phyloP scores from a whole-genome alignment of 495 filamentous ascomycete genomes.

The Amphirosellinia nigrospora region DNA sequence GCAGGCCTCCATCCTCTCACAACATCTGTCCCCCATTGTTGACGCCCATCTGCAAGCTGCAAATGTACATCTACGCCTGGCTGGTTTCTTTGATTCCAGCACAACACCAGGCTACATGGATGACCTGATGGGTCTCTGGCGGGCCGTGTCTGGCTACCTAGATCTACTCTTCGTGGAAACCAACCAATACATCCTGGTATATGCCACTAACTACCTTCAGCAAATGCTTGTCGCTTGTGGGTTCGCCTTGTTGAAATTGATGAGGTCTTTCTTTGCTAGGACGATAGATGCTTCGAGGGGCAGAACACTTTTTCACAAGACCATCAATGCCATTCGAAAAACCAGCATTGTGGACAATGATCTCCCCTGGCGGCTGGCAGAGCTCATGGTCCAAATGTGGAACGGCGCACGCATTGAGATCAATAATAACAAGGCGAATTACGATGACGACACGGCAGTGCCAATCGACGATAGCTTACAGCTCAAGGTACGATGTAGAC shows the following conservation, averaged over 20 bases:
- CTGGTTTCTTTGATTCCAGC: constrained; percentile 86
- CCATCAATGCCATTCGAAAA: constrained; percentile 75
- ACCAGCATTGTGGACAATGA: constrained; percentile 86
- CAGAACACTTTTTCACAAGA: constrained; percentile 72
- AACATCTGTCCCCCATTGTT: constrained; percentile 63
- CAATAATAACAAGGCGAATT: constrained; percentile 44
- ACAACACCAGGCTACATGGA: constrained; percentile 74
- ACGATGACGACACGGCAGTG: constrained; percentile 46
- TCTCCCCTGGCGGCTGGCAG: constrained; percentile 81
- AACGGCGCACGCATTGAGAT: constrained; percentile 68
- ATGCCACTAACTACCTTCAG: constrained; percentile 84
- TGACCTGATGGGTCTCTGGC: constrained; percentile 78
- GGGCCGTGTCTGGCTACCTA: constrained; percentile 75
- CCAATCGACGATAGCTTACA: constrained; percentile 75
- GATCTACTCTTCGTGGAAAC: constrained; percentile 65
- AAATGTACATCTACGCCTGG: constrained; percentile 81
- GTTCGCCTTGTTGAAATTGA: constrained; percentile 82
- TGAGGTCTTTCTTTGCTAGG: constrained; percentile 80
- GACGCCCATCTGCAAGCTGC: constrained; percentile 78
- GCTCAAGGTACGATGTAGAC: constrained; percentile 84
- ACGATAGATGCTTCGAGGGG: constrained; percentile 78
- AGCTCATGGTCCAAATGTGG: constrained; percentile 93
- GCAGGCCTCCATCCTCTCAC: constrained; percentile 56
- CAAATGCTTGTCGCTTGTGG: constrained; percentile 92
- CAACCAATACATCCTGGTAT: constrained; percentile 63